Evolutionary conservation across 2,329 filamentous ascomycete genomes (phyloP).

Genomic region (Dactylellina cionopaga): DNA sequence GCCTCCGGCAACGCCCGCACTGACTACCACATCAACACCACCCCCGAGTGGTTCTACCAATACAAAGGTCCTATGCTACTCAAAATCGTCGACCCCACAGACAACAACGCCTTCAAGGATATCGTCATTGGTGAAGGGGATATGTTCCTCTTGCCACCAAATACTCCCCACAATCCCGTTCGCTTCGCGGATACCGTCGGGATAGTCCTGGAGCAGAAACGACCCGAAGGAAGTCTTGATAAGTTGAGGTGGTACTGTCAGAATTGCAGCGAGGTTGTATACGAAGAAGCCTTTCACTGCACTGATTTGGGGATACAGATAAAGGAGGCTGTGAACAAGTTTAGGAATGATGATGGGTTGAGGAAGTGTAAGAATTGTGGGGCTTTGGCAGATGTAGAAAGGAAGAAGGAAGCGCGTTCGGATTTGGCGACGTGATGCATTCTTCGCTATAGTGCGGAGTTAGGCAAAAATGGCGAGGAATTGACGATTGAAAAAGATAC

Average conservation of each 20-base stretch:
- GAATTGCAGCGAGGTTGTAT: conserved; percentile 75
- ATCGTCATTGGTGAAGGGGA: conserved; percentile 91
- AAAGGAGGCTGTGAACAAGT: conserved; percentile 85
- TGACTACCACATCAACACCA: conserved; percentile 98
- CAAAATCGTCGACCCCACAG: conserved; percentile 78
- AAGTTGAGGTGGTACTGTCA: conserved; percentile 90
- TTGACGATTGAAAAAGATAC: not conserved
- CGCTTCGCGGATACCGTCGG: conserved; percentile 92
- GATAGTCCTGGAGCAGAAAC: conserved; percentile 85
- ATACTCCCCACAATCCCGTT: conserved; percentile 96
- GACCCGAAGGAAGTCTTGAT: conserved; percentile 77
- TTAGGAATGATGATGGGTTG: conserved; percentile 74
- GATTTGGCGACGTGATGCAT: not conserved
- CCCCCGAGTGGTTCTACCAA: conserved; percentile 98
- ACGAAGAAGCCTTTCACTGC: conserved; percentile 88
- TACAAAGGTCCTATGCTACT: conserved; percentile 92
- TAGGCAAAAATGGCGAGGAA: not conserved
- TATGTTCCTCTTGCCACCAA: conserved; percentile 90
- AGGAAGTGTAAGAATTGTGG: conserved; percentile 83
- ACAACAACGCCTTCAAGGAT: conserved; percentile 74
- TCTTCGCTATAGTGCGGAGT: not conserved
- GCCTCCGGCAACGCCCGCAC: conserved; percentile 82
- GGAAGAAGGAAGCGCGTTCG: conserved; percentile 28
- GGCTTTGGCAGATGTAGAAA: conserved; percentile 67
- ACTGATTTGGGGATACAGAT: conserved; percentile 93